These are phyloP conservation scores for Aspergillus brunneoviolaceus DNA, from an alignment of 2,329 filamentous ascomycete genomes.

Conservation along the genomic window DNA sequence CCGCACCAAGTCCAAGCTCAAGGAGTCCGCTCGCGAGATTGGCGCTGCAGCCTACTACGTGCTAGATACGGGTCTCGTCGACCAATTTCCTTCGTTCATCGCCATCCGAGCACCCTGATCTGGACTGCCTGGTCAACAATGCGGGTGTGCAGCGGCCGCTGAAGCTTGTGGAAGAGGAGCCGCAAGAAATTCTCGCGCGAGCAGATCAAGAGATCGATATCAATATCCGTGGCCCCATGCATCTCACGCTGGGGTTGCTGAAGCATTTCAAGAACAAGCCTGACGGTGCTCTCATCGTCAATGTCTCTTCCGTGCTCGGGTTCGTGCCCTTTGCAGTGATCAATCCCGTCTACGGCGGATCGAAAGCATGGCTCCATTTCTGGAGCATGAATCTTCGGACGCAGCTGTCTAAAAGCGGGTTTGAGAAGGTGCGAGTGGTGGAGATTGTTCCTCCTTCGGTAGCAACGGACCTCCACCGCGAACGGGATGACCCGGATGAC, in stretches of 20 bases:
- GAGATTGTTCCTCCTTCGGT: constrained; percentile 59
- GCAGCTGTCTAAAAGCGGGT: constrained; percentile 44
- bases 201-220: constrained; percentile 60
- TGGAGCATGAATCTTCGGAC: constrained; percentile 56
- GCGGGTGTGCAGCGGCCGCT: constrained; percentile 59
- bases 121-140: constrained; percentile 62
- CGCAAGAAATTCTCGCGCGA: constrained; percentile 41
- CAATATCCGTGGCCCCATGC: constrained; percentile 60
- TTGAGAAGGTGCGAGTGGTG: constrained; percentile 49
- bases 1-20: constrained; percentile 54
- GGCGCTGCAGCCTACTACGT: constrained; percentile 53
- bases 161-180: constrained; percentile 39
- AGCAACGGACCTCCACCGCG: constrained; percentile 56
- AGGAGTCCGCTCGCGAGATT: constrained; percentile 45
- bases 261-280: constrained; percentile 46
- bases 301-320: constrained; percentile 56
- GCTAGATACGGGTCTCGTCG: constrained; percentile 51
- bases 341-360: constrained; percentile 61
- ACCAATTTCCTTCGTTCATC: constrained; percentile 44
- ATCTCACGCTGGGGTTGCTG: constrained; percentile 52
- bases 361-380: constrained; percentile 60
- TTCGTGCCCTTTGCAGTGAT: constrained; percentile 54
- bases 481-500: constrained; percentile 56
- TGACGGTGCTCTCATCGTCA: constrained; percentile 49
- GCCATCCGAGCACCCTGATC: constrained; percentile 51